Conservation (phyloP, 2,329 filamentous ascomycete genomes). For the Verticillium nubilum region DNA sequence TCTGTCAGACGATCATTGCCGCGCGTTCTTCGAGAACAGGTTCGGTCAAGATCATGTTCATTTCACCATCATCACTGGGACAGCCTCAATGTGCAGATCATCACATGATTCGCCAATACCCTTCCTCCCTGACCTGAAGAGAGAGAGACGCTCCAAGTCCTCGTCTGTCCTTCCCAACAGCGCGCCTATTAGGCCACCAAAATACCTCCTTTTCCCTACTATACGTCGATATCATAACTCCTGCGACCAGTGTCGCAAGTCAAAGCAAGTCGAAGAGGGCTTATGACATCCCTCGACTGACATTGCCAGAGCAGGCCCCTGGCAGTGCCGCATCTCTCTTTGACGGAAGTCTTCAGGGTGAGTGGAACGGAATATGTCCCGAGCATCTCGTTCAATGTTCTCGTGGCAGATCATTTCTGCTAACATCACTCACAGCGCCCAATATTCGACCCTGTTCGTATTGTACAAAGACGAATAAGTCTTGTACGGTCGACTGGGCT, state of each 20-base stretch:
- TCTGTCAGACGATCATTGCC: no score
- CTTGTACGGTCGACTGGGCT: constrained; percentile 22
- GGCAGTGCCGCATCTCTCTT: background rate
- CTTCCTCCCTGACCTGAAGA: no score
- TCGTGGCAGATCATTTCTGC: background rate
- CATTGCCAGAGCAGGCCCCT: background rate
- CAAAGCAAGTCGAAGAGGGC: constrained; percentile 18
- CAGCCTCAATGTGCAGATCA: no score
- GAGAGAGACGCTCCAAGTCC: no score
- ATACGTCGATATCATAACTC: constrained; percentile 15
- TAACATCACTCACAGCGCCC: background rate
- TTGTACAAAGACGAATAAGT: constrained; percentile 22
- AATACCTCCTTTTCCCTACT: background rate
- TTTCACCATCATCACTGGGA: no score
- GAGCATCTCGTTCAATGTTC: no score
- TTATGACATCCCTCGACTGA: constrained; percentile 11
- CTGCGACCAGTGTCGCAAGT: constrained; percentile 19
- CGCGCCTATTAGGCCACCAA: no score
- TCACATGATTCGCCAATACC: no score
- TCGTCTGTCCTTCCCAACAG: no score
- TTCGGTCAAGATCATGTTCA: no score
- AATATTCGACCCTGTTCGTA: constrained; percentile 17
- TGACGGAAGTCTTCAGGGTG: background rate
- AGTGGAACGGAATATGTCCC: no score
- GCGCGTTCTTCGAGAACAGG: no score